These are phyloP conservation scores for Calonectria pauciramosa DNA, from an alignment of 2,329 filamentous ascomycete genomes.

Conservation along the genomic window DNA sequence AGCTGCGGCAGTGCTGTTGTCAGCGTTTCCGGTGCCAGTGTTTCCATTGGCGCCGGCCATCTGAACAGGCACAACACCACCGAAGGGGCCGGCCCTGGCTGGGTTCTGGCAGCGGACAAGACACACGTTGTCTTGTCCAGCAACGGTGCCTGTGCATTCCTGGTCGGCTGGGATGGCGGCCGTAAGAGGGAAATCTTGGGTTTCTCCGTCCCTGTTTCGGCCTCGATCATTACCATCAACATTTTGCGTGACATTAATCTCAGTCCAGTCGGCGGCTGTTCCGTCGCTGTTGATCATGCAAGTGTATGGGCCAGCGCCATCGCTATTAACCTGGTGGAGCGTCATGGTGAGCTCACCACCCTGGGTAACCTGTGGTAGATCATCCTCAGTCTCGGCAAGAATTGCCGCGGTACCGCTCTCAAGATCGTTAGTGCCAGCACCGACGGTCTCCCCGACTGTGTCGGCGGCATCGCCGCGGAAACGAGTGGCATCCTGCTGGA, in stretches of 20 bases:
- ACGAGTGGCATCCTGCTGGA: slow-evolving; percentile 75
- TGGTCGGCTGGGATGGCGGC: slow-evolving; percentile 68
- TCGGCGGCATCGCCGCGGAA: slow-evolving; percentile 68
- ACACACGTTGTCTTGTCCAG: slow-evolving; percentile 71
- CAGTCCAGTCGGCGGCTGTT: slow-evolving; percentile 55
- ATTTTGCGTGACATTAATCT: slow-evolving; percentile 64
- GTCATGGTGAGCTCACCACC: slow-evolving; percentile 73
- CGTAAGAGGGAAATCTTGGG: slow-evolving; percentile 65
- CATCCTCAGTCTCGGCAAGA: slow-evolving; percentile 68
- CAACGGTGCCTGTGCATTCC: slow-evolving; percentile 71
- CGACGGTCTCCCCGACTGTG: slow-evolving; percentile 71
- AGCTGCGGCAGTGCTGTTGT: not conserved
- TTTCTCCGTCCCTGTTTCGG: slow-evolving; percentile 59
- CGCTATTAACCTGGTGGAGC: slow-evolving; percentile 51
- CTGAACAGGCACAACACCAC: slow-evolving; percentile 71
- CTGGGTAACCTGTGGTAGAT: slow-evolving; percentile 70
- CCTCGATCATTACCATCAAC: slow-evolving; percentile 45
- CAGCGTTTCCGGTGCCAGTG: not conserved
- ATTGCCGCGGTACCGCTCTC: slow-evolving; percentile 69
- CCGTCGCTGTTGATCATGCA: slow-evolving; percentile 75
- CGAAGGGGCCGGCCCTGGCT: slow-evolving; percentile 73
- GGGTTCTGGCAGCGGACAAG: slow-evolving; percentile 74
- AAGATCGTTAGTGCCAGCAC: slow-evolving; percentile 68
- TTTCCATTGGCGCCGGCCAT: slow-evolving; percentile 45
- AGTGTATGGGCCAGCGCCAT: slow-evolving; percentile 65